Percentiles rank a stretch among this genome's conserved stretches.
Conservation (phyloP, 805 yeast genomes). For the Wickerhamiella occidentalis region DNA sequence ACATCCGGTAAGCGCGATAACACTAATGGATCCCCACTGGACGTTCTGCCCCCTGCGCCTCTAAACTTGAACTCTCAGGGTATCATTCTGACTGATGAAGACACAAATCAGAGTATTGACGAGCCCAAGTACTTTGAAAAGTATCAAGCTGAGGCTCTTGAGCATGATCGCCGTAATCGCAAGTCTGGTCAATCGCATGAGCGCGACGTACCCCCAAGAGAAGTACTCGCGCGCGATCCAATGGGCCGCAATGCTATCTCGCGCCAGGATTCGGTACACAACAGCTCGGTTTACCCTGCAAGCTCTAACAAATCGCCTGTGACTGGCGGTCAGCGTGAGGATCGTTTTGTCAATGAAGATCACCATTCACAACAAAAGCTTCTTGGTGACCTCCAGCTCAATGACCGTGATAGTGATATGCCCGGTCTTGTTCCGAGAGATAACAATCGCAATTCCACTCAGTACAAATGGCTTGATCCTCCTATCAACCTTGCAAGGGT, state of each 20-base stretch:
- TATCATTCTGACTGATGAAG: neutral
- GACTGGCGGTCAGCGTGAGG: neutral
- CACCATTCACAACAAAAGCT: neutral
- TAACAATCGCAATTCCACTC: neutral
- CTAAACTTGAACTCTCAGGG: neutral
- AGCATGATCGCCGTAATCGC: neutral
- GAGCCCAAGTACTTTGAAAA: neutral
- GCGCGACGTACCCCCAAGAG: too few species aligned
- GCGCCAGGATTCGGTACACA: neutral
- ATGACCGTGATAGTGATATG: neutral
- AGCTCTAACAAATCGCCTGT: neutral
- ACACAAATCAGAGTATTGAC: neutral
- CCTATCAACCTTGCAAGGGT: neutral
- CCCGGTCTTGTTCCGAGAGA: neutral
- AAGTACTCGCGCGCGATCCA: neutral
- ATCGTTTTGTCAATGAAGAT: neutral
- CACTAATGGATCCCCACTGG: neutral
- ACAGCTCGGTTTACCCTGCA: neutral
- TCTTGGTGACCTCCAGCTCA: neutral
- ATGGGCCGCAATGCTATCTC: neutral
- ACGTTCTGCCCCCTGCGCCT: neutral
- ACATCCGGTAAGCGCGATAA: neutral
- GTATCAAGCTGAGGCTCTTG: neutral
- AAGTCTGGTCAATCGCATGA: neutral
- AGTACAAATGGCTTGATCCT: neutral